phyloP scores from a whole-genome alignment of 2,329 filamentous ascomycete genomes.

The Stagonosporopsis tanaceti region DNA sequence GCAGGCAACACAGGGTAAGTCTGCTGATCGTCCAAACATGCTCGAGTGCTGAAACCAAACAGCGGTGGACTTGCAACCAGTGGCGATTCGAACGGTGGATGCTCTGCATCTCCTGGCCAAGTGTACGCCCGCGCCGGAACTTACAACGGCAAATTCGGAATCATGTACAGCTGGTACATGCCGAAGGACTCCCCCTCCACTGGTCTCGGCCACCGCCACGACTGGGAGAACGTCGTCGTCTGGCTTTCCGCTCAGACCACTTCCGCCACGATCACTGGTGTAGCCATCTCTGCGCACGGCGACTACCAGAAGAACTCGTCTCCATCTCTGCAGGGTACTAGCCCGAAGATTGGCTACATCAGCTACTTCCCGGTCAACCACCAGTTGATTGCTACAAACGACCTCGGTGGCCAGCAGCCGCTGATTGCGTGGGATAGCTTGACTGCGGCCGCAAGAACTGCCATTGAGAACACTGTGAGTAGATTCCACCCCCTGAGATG shows the following conservation, averaged over 20 bases:
- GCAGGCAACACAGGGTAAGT: slow-evolving; percentile 64
- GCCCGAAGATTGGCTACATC: slow-evolving; percentile 59
- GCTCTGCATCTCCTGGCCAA: slow-evolving; percentile 58
- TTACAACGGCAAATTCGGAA: slow-evolving; percentile 54
- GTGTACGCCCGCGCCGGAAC: slow-evolving; percentile 58
- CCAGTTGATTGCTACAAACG: slow-evolving; percentile 53
- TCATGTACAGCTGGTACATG: slow-evolving; percentile 64
- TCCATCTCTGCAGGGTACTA: slow-evolving; percentile 50
- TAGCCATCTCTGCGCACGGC: slow-evolving; percentile 63
- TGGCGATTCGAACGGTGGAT: slow-evolving; percentile 52
- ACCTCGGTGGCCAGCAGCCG: slow-evolving; percentile 55
- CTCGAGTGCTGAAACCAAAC: background rate
- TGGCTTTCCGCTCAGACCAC: slow-evolving; percentile 56
- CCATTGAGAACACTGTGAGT: slow-evolving; percentile 52
- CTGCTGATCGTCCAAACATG: background rate
- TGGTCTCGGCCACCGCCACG: slow-evolving; percentile 61
- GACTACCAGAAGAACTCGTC: slow-evolving; percentile 52
- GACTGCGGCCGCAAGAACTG: slow-evolving; percentile 52
- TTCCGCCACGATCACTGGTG: slow-evolving; percentile 55
- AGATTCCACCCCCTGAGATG: background rate
- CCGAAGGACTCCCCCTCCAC: slow-evolving; percentile 57
- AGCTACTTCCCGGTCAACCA: slow-evolving; percentile 60
- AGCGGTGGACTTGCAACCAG: slow-evolving; percentile 56
- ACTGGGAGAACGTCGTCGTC: slow-evolving; percentile 65
- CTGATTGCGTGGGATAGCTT: slow-evolving; percentile 61